Conservation (phyloP, 2,329 filamentous ascomycete species). For the Myriosclerotinia scirpicola region DNA sequence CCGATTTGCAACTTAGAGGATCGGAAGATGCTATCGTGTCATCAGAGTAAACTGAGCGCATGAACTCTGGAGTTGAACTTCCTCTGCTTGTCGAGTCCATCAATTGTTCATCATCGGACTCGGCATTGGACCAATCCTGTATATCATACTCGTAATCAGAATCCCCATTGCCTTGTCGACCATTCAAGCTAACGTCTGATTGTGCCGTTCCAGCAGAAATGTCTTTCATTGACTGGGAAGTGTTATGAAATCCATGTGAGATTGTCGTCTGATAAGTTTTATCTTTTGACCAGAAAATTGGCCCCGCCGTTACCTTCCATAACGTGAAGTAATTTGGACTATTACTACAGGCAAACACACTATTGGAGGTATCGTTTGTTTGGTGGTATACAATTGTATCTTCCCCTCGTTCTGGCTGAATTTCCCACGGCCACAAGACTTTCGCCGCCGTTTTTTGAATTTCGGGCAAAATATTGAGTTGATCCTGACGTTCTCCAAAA, state of each 20-base stretch:
- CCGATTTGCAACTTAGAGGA: background rate
- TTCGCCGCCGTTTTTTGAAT: background rate
- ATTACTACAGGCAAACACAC: too few species aligned
- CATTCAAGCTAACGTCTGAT: too few species aligned
- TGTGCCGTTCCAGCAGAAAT: too few species aligned
- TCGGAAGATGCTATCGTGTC: background rate
- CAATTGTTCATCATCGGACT: background rate
- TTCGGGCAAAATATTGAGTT: background rate
- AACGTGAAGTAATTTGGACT: background rate
- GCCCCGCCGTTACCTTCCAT: background rate
- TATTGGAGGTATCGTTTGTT: too few species aligned
- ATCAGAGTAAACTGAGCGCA: background rate
- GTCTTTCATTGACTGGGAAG: too few species aligned
- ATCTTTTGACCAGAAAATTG: conserved; percentile 1
- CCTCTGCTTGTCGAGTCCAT: background rate
- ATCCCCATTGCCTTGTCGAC: too few species aligned
- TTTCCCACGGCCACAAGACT: background rate
- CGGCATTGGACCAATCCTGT: background rate
- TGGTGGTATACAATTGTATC: too few species aligned
- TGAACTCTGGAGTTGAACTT: background rate
- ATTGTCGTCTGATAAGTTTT: background rate
- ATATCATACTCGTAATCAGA: background rate
- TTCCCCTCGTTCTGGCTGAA: background rate
- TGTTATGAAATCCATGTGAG: background rate
- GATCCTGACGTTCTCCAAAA: background rate